Percentiles rank a stretch among this genome's conserved stretches.
Evolutionary conservation across 495 filamentous ascomycete species (phyloP).

Genomic region (Pseudoneurospora amorphoporcata): DNA sequence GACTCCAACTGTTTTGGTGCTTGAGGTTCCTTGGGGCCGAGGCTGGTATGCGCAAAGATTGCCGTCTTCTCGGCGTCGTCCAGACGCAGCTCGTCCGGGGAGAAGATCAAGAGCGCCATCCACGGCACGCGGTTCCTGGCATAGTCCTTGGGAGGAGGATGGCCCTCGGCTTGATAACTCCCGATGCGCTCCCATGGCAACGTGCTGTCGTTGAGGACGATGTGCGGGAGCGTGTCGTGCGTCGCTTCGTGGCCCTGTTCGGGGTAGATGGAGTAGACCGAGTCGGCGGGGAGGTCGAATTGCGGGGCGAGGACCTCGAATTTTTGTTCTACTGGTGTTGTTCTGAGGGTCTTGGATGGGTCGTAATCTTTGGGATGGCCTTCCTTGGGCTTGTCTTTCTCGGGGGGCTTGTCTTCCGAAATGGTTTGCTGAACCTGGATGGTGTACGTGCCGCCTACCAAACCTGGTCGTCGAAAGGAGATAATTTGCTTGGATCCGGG

Average conservation of each 20-base stretch:
- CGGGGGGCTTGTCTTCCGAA: background rate
- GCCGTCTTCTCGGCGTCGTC: background rate
- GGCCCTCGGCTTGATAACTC: background rate
- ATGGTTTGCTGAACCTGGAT: background rate
- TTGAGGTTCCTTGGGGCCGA: background rate
- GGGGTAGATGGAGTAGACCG: slow-evolving; percentile 33
- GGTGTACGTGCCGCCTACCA: background rate
- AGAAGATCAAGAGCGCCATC: slow-evolving; percentile 32
- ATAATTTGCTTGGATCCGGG: background rate
- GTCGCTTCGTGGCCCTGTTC: slow-evolving; percentile 27
- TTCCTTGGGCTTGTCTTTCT: background rate
- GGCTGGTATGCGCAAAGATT: background rate
- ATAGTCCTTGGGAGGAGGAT: slow-evolving; percentile 4
- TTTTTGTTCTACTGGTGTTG: background rate
- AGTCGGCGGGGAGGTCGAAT: slow-evolving; percentile 18
- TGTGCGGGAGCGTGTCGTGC: slow-evolving; percentile 32
- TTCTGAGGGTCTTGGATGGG: background rate
- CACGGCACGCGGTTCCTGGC: slow-evolving; percentile 23
- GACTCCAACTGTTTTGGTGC: slow-evolving; percentile 9
- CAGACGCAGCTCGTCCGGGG: slow-evolving; percentile 19
- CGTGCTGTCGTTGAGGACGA: slow-evolving; percentile 39
- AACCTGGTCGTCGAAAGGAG: background rate
- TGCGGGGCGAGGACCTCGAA: slow-evolving; percentile 29
- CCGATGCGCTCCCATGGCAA: slow-evolving; percentile 35
- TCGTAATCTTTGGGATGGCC: background rate